Percentiles rank a stretch among this genome's conserved stretches.
Evolutionary conservation across 352 stramenopile genomes (phyloP).

Genomic region (Globisporangium rhizosaccharum): DNA sequence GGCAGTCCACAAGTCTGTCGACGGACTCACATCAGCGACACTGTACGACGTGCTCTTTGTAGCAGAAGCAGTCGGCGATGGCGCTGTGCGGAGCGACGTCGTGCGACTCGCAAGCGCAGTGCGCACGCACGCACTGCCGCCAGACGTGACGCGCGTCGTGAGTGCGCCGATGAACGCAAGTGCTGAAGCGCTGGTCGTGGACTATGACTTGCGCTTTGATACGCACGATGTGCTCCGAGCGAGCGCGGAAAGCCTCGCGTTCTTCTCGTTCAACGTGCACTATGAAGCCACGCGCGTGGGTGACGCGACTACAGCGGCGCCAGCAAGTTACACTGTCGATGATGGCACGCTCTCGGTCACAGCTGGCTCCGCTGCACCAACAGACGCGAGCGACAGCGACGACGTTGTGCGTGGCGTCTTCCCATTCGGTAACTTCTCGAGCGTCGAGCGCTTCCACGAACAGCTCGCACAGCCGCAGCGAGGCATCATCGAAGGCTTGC

Average conservation of each 20-base stretch:
- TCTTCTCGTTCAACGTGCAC: slow-evolving; percentile 43
- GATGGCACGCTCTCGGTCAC: neutral
- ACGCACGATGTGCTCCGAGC: slow-evolving; percentile 29
- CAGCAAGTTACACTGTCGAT: neutral
- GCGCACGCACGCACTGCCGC: slow-evolving; percentile 50
- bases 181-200: slow-evolving; percentile 32
- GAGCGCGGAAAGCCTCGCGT: slow-evolving; percentile 23
- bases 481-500: slow-evolving; percentile 30
- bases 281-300: slow-evolving; percentile 33
- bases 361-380: neutral
- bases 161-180: slow-evolving; percentile 23
- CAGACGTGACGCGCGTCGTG: slow-evolving; percentile 25
- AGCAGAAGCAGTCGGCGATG: slow-evolving; percentile 46
- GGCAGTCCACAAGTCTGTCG: slow-evolving; percentile 20
- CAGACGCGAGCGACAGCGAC: slow-evolving; percentile 6
- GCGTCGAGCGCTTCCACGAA: slow-evolving; percentile 24
- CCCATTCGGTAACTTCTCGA: slow-evolving; percentile 29
- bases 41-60: slow-evolving; percentile 56
- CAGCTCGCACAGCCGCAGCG: slow-evolving; percentile 21
- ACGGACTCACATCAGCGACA: slow-evolving; percentile 34
- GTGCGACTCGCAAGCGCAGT: slow-evolving; percentile 18
- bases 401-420: slow-evolving; percentile 21
- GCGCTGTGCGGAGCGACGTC: slow-evolving; percentile 44
- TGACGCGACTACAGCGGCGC: neutral
- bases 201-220: slow-evolving; percentile 36